Percentiles rank a stretch among this genome's conserved stretches.
Evolutionary conservation across 2,329 filamentous ascomycete species (phyloP).

Genomic region (Endoconidiophora polonica): DNA sequence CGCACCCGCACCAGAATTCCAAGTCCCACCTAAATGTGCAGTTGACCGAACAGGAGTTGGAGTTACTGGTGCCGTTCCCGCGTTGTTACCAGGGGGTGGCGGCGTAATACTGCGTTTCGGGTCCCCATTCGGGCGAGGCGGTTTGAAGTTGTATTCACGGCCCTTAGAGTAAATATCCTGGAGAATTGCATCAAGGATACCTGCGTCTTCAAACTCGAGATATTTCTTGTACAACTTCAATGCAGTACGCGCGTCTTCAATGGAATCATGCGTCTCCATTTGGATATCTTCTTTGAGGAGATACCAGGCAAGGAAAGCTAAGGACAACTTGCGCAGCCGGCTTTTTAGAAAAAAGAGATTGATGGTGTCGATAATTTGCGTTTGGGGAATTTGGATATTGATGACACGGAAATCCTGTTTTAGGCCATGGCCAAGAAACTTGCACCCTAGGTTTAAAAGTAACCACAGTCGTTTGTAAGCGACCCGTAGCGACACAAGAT

Average conservation of each 20-base stretch:
- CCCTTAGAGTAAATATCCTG: conserved; percentile 61
- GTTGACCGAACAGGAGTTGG: conserved; percentile 3
- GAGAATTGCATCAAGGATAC: conserved; percentile 66
- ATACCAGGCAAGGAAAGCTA: conserved; percentile 83
- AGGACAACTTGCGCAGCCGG: conserved; percentile 69
- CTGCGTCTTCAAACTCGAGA: conserved; percentile 73
- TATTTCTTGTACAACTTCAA: conserved; percentile 80
- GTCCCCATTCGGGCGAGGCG: conserved; percentile 23
- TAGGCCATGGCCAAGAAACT: conserved; percentile 85
- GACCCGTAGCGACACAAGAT: conserved; percentile 71
- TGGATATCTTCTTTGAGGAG: conserved; percentile 91
- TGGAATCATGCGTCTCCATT: conserved; percentile 78
- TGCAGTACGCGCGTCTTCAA: conserved; percentile 86
- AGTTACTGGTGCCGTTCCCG: conserved; percentile 5
- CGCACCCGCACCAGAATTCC: background rate
- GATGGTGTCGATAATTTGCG: conserved; percentile 87
- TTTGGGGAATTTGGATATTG: conserved; percentile 85
- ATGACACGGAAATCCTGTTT: conserved; percentile 95
- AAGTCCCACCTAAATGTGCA: background rate
- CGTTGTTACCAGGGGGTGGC: background rate
- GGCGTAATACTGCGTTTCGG: conserved; percentile 9
- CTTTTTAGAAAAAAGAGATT: conserved; percentile 73
- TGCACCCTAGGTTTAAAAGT: conserved; percentile 80
- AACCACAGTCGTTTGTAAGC: conserved; percentile 99
- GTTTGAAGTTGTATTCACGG: conserved; percentile 33